A percentile compares a stretch with the other conserved stretches of the same genome.
Evolutionary conservation across 345 rosid genomes (phyloP).

Genomic region (Eucalyptus guilfoylei): DNA sequence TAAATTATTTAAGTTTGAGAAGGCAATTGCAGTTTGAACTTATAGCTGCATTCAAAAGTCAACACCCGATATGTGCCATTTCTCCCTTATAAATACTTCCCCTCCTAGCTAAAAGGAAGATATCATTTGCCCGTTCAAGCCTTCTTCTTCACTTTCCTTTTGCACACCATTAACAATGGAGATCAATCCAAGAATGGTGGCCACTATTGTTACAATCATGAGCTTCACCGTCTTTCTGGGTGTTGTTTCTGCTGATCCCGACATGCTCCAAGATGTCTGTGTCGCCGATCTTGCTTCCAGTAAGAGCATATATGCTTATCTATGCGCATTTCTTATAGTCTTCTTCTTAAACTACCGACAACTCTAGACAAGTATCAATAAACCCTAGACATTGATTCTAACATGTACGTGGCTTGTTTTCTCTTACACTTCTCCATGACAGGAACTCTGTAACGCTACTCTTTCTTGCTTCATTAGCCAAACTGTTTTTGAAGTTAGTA

Average conservation of each 20-base stretch:
- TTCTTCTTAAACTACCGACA: background rate
- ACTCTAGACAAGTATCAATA: background rate
- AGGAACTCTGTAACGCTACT: background rate
- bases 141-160: background rate
- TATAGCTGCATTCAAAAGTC: background rate
- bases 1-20: background rate
- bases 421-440: background rate
- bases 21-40: background rate
- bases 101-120: background rate
- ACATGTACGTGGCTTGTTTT: background rate
- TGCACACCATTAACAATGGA: background rate
- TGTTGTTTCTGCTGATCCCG: slow-evolving; percentile 39
- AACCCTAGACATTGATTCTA: background rate
- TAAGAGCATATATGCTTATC: background rate
- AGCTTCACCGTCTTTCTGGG: background rate
- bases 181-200: background rate
- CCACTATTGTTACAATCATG: background rate
- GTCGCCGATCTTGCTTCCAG: slow-evolving; percentile 50
- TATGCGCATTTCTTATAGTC: background rate
- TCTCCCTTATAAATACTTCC: background rate
- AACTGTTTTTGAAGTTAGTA: background rate
- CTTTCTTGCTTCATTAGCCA: background rate
- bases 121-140: background rate
- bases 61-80: background rate
- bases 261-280: slow-evolving; percentile 71